phyloP scores from a whole-genome alignment of 2,329 filamentous ascomycete genomes.

The Diaporthe longicolla region DNA sequence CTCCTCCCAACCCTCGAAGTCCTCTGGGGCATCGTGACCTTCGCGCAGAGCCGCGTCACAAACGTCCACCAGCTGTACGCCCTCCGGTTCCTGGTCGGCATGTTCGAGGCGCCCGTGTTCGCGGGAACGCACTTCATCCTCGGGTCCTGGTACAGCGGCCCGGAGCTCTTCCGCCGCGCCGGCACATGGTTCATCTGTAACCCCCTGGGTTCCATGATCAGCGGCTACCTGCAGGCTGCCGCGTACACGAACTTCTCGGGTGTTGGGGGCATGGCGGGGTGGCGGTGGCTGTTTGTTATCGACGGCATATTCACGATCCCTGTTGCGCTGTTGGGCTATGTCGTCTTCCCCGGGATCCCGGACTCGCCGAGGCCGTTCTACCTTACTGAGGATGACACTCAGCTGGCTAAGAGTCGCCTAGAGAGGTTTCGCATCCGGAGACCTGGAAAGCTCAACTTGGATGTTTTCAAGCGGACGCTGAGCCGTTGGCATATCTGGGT shows the following conservation, averaged over 20 bases:
- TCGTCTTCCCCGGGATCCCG: conserved; percentile 59
- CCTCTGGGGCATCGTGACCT: conserved; percentile 52
- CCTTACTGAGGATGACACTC: conserved; percentile 53
- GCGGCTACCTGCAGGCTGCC: conserved; percentile 63
- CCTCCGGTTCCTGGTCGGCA: conserved; percentile 50
- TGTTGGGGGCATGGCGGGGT: conserved; percentile 63
- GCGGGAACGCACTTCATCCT: conserved; percentile 52
- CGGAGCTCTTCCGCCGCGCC: conserved; percentile 51
- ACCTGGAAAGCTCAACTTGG: conserved; percentile 57
- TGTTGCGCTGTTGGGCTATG: conserved; percentile 65
- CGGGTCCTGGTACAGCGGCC: conserved; percentile 48
- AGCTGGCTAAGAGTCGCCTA: conserved; percentile 54
- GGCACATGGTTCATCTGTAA: conserved; percentile 50
- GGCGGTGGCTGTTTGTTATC: conserved; percentile 71
- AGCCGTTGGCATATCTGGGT: conserved; percentile 66
- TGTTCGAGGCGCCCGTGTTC: conserved; percentile 52
- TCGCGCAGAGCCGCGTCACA: conserved; percentile 49
- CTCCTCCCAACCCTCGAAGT: conserved; percentile 51
- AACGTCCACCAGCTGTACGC: conserved; percentile 51
- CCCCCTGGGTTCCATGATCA: conserved; percentile 50
- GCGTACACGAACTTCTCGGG: conserved; percentile 68
- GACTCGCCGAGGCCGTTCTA: conserved; percentile 56
- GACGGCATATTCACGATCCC: conserved; percentile 70
- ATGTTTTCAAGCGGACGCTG: conserved; percentile 61
- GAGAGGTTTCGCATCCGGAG: conserved; percentile 50